A percentile compares a stretch with the other conserved stretches of the same genome.
phyloP scores from a whole-genome alignment of 108 stramenopile species.

The Nitzschia putrida region DNA sequence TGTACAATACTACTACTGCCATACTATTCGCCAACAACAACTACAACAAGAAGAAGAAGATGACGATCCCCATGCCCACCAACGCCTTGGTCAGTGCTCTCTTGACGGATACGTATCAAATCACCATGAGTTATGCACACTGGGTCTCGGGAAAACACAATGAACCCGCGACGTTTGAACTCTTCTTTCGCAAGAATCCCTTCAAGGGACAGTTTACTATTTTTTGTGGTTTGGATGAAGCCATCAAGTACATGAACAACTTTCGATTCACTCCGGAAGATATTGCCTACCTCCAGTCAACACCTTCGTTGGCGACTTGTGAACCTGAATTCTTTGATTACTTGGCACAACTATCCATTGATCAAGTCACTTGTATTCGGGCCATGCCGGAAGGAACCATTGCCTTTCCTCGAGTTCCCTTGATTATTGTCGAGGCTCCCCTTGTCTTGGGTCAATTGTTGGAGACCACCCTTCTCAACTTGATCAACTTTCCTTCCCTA shows the following conservation, averaged over 20 bases:
- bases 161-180: slow-evolving; percentile 81
- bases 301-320: slow-evolving; percentile 58
- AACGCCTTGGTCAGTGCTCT: slow-evolving; percentile 78
- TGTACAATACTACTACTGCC: no score
- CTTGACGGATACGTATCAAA: slow-evolving; percentile 97
- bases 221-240: slow-evolving; percentile 94
- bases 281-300: slow-evolving; percentile 78
- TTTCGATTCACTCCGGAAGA: slow-evolving; percentile 83
- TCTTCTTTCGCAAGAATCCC: slow-evolving; percentile 98
- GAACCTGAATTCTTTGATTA: slow-evolving; percentile 88
- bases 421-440: slow-evolving; percentile 87
- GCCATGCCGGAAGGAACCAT: slow-evolving; percentile 88
- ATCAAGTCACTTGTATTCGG: slow-evolving; percentile 61
- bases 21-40: no score
- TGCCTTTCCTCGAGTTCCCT: slow-evolving; percentile 80
- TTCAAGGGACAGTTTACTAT: slow-evolving; percentile 92
- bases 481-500: slow-evolving; percentile 92
- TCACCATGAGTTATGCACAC: slow-evolving; percentile 98
- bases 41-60: no score
- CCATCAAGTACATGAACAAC: slow-evolving; percentile 60
- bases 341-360: slow-evolving; percentile 69
- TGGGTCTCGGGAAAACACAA: slow-evolving; percentile 89
- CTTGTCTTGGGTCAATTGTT: slow-evolving; percentile 91
- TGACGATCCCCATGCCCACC: not conserved
- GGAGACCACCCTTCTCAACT: slow-evolving; percentile 94